These are phyloP conservation scores for Apiotrichum sp. DNA, from an alignment of 1,284 basidiomycete genomes.

Conservation along the genomic window DNA sequence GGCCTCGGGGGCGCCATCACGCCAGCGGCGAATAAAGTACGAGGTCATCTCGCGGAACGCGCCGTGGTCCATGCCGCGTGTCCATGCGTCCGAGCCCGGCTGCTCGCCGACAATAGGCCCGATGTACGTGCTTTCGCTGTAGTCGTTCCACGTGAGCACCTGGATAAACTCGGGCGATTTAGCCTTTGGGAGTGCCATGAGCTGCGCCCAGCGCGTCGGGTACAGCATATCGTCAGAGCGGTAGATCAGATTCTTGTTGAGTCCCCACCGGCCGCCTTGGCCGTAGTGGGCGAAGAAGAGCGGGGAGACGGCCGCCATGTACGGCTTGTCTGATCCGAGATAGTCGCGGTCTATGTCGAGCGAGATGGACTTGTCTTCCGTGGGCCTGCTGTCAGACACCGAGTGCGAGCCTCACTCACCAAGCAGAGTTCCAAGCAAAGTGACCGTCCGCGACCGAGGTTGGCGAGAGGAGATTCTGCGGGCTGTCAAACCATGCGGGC, in stretches of 20 bases:
- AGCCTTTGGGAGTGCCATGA: constrained; percentile 25
- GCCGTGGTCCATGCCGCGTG: constrained; percentile 38
- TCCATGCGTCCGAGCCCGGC: constrained; percentile 44
- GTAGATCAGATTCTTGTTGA: constrained; percentile 48
- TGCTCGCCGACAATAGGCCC: constrained; percentile 42
- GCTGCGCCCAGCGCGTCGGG: constrained; percentile 35
- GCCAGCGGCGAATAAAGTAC: constrained; percentile 33
- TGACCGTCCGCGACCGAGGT: constrained; percentile 35
- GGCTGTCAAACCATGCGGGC: constrained; percentile 44
- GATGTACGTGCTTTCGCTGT: constrained; percentile 45
- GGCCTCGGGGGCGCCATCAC: constrained; percentile 20
- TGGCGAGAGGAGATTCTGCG: constrained; percentile 25
- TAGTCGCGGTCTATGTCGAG: constrained; percentile 35
- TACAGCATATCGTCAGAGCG: constrained; percentile 46
- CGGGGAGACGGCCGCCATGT: constrained; percentile 59
- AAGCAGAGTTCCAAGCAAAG: constrained; percentile 45
- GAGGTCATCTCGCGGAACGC: constrained; percentile 40
- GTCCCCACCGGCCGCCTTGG: constrained; percentile 39
- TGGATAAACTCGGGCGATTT: constrained; percentile 41
- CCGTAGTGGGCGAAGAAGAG: constrained; percentile 57
- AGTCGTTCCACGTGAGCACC: constrained; percentile 48
- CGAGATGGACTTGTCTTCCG: constrained; percentile 22
- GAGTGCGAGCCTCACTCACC: constrained; percentile 28
- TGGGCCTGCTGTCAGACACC: constrained; percentile 26
- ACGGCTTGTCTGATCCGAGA: constrained; percentile 47